Percentiles rank a stretch among this genome's conserved stretches.
Evolutionary conservation across 2,329 filamentous ascomycete genomes (phyloP).

Genomic region (Biscogniauxia mediterranea): DNA sequence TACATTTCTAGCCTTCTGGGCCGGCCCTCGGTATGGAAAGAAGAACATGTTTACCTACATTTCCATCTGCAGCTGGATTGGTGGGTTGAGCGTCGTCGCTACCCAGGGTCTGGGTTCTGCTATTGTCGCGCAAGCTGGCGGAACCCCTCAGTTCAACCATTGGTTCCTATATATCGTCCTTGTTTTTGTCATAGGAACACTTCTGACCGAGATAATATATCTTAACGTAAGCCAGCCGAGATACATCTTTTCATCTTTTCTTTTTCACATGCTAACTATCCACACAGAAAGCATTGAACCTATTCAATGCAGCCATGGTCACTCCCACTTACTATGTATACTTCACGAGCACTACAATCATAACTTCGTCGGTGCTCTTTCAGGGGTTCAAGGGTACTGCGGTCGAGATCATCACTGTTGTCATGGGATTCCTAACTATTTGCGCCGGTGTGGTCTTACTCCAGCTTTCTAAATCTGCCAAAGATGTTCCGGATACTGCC

Average conservation of each 20-base stretch:
- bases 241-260: not conserved
- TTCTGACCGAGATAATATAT: constrained; percentile 91
- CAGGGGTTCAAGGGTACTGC: constrained; percentile 87
- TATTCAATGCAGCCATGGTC: constrained; percentile 95
- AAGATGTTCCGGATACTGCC: constrained; percentile 91
- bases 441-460: constrained; percentile 89
- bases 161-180: constrained; percentile 95
- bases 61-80: constrained; percentile 91
- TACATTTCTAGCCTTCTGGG: constrained; percentile 71
- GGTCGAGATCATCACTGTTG: constrained; percentile 78
- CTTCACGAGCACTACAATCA: constrained; percentile 93
- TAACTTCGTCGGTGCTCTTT: constrained; percentile 90
- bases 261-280: constrained; percentile 32
- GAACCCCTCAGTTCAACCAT: constrained; percentile 87
- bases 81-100: constrained; percentile 89
- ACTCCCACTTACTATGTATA: constrained; percentile 99
- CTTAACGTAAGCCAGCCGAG: constrained; percentile 71
- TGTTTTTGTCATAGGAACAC: constrained; percentile 84
- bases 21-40: constrained; percentile 85
- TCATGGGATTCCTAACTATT: constrained; percentile 91
- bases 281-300: constrained; percentile 88
- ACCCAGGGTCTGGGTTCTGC: constrained; percentile 91
- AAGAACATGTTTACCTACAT: constrained; percentile 98
- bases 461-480: constrained; percentile 96
- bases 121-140: constrained; percentile 81